Conservation (phyloP, 768 basidiomycete species). For the Amanita brunnescens region DNA sequence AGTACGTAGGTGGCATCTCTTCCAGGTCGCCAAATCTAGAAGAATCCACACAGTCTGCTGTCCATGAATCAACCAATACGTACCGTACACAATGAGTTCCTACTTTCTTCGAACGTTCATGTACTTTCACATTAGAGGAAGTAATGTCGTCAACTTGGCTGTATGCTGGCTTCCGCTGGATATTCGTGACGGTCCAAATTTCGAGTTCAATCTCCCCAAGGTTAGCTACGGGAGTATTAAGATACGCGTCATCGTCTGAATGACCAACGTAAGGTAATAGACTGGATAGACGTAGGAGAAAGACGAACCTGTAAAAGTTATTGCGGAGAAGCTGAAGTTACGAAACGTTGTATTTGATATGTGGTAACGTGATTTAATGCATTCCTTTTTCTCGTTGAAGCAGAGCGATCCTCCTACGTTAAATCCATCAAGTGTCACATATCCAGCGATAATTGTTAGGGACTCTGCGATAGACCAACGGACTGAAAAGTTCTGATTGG, state of each 20-base stretch:
- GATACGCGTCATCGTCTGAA: constrained; percentile 18
- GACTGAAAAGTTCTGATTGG: not conserved
- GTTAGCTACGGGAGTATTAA: constrained; percentile 6
- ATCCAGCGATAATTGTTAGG: not conserved
- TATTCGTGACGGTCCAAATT: not conserved
- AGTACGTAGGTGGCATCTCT: not conserved
- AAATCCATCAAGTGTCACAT: not conserved
- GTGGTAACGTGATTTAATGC: too few relatives aligned
- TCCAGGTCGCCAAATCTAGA: not conserved
- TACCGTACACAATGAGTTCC: constrained; percentile 17
- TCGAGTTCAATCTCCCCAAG: constrained; percentile 14
- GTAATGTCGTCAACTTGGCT: too few relatives aligned
- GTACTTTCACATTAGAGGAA: constrained; percentile 10
- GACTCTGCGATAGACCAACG: not conserved
- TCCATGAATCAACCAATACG: not conserved
- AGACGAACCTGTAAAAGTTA: constrained; percentile 9
- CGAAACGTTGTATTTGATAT: not conserved
- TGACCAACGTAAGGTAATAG: not conserved
- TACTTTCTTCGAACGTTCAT: constrained; percentile 18
- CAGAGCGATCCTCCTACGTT: too few relatives aligned
- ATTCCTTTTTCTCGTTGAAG: too few relatives aligned
- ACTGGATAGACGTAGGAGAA: not conserved
- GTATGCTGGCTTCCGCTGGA: not conserved
- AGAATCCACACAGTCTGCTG: not conserved
- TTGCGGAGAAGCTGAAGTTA: constrained; percentile 5